Base-by-base conservation (phyloP, 106 monocot species). In the Dioscorea dumetorum region DNA sequence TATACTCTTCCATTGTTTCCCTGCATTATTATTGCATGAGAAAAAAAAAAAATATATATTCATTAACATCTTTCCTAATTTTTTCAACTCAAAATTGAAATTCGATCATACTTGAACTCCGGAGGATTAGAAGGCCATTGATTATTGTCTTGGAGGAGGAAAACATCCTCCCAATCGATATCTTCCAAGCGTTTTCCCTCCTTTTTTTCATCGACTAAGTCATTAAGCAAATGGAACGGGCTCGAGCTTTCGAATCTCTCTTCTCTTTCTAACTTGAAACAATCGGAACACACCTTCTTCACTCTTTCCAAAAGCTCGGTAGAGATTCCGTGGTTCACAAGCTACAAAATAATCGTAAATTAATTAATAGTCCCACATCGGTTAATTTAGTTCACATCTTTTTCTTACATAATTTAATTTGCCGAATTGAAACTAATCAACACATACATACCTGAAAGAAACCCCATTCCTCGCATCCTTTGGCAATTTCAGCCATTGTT, bases 261-360 rank as follows among this genome's bases (percentile, higher is more conserved):
- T 71, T 78, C 88, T 21, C 88, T 79, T 58, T 81, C 81, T 49
- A 67, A 23, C 61, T 70, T 77, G 76, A 68, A 89, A 67, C 74
- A 82, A 32, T 84, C 82, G 1, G 76, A 22, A 58, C 84, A 73
- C 13, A 82, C 88, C 73, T 78, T 77, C 83, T 87, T 87, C 57
- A 87, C 87, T 1, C 74, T 57, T 5, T 87, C 71, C 0, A 89
- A 82, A 17, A 89, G 88, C 61, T 85, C 84, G 31, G 60, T 20
- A 3, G 84, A 52, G 16, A 89, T 72, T 41, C 84, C 88, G 62
- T 89, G 88, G 77, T 89, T 85, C 58, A 80, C 74, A 50, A 89
- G 50, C 88, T 89, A 10, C 41, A 51, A 41, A 6, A 31, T 18
- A 16, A 24, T 54, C 14, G 18, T 18, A 16, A 15, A 63, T 14